Conservation (phyloP, 2,329 filamentous ascomycete species). For the Neurospora sp. region DNA sequence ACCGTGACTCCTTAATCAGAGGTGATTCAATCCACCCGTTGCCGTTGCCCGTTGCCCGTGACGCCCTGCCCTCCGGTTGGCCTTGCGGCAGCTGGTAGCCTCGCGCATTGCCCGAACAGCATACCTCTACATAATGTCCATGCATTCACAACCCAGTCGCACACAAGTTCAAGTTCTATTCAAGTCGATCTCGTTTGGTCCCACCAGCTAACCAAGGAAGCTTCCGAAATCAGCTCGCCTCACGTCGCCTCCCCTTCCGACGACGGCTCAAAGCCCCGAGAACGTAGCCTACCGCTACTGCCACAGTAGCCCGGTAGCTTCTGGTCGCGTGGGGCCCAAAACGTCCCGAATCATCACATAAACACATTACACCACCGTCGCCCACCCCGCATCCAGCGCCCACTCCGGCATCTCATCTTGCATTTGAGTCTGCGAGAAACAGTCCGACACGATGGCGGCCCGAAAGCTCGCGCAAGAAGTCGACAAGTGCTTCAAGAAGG, state of each 20-base stretch:
- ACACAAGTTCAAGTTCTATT: background rate
- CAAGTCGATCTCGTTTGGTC: background rate
- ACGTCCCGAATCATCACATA: slow-evolving; percentile 3
- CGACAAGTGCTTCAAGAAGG: slow-evolving; percentile 99
- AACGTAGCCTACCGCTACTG: slow-evolving; percentile 3
- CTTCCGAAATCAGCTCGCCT: background rate
- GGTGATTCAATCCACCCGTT: background rate
- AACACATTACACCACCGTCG: background rate
- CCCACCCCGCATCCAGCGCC: background rate
- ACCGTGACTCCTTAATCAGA: background rate
- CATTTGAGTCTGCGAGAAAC: background rate
- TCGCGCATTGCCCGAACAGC: background rate
- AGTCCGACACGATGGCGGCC: slow-evolving; percentile 63
- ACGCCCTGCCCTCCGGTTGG: background rate
- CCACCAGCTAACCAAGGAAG: background rate
- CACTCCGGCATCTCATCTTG: background rate
- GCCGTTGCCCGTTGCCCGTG: background rate
- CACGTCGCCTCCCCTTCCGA: background rate
- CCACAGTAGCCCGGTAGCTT: background rate
- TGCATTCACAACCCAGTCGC: background rate
- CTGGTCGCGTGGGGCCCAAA: slow-evolving; percentile 4
- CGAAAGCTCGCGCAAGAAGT: slow-evolving; percentile 97
- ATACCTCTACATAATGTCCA: background rate
- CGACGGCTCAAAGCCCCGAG: background rate
- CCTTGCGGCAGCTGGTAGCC: background rate